Evolutionary conservation across 345 rosid species (phyloP).

Genomic region (Cardamine occulta): DNA sequence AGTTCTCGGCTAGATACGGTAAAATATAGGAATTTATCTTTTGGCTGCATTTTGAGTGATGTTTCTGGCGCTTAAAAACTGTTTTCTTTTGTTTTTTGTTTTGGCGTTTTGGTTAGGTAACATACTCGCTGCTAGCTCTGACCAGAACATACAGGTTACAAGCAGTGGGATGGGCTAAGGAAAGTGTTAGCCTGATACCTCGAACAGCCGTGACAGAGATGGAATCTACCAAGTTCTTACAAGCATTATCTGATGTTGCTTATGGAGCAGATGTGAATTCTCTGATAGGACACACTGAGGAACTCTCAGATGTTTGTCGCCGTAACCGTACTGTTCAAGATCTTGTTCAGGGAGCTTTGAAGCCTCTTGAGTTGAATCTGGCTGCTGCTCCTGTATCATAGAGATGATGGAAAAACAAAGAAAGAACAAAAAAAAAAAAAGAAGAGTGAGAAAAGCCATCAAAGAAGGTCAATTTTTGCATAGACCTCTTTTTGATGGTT

Average conservation of each 20-base stretch:
- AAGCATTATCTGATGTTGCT: slow-evolving; percentile 75
- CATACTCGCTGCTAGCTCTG: slow-evolving; percentile 74
- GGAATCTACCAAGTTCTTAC: slow-evolving; percentile 70
- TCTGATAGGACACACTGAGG: slow-evolving; percentile 71
- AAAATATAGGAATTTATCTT: slow-evolving; percentile 25
- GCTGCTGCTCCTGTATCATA: slow-evolving; percentile 57
- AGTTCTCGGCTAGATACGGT: slow-evolving; percentile 93
- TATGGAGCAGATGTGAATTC: slow-evolving; percentile 70
- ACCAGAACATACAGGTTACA: slow-evolving; percentile 65
- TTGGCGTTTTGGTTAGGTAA: slow-evolving; percentile 54
- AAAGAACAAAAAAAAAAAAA: slow-evolving; percentile 12
- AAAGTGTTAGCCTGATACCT: slow-evolving; percentile 72
- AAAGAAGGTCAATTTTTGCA: slow-evolving; percentile 52
- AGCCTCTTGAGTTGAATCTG: slow-evolving; percentile 76
- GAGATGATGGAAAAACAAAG: slow-evolving; percentile 29
- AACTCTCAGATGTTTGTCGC: slow-evolving; percentile 89
- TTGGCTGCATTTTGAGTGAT: slow-evolving; percentile 2
- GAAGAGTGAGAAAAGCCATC: slow-evolving; percentile 29
- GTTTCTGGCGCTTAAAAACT: neutral
- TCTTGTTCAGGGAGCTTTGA: slow-evolving; percentile 87
- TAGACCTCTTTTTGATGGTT: slow-evolving; percentile 47
- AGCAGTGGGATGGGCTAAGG: slow-evolving; percentile 84
- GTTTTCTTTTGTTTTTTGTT: slow-evolving; percentile 5
- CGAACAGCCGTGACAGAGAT: slow-evolving; percentile 71
- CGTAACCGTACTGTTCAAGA: slow-evolving; percentile 93